phyloP scores from a whole-genome alignment of 2,329 filamentous ascomycete species.

The Claviceps purpurea region DNA sequence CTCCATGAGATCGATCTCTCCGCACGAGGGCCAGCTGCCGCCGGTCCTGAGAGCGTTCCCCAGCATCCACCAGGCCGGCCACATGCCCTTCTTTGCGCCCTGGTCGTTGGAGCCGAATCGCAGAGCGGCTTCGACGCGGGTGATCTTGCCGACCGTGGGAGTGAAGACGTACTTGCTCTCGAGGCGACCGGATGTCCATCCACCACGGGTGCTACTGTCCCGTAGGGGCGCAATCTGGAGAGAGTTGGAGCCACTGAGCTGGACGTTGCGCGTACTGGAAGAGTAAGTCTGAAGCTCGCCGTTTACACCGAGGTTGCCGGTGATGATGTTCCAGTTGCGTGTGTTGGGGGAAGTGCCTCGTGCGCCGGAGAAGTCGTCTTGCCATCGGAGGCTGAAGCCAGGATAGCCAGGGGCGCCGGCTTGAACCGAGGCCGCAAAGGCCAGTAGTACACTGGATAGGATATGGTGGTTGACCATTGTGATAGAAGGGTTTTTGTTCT shows the following conservation, averaged over 20 bases:
- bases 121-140: slow-evolving; percentile 31
- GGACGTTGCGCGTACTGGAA: slow-evolving; percentile 30
- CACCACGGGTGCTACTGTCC: slow-evolving; percentile 17
- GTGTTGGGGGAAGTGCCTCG: slow-evolving; percentile 20
- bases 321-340: slow-evolving; percentile 28
- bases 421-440: slow-evolving; percentile 17
- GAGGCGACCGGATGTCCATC: slow-evolving; percentile 44
- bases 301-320: slow-evolving; percentile 31
- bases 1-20: slow-evolving; percentile 47
- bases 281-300: slow-evolving; percentile 39
- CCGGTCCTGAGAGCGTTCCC: slow-evolving; percentile 32
- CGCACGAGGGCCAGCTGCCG: slow-evolving; percentile 39
- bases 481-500: not conserved
- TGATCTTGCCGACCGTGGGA: slow-evolving; percentile 30
- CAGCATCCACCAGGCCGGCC: slow-evolving; percentile 47
- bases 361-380: slow-evolving; percentile 28
- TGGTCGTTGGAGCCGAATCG: slow-evolving; percentile 30
- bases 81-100: slow-evolving; percentile 37
- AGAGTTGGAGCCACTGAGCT: slow-evolving; percentile 34
- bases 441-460: slow-evolving; percentile 14
- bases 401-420: slow-evolving; percentile 26
- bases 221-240: slow-evolving; percentile 37
- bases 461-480: slow-evolving; percentile 12
- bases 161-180: slow-evolving; percentile 35
- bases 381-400: slow-evolving; percentile 27